phyloP scores from a whole-genome alignment of 768 basidiomycete species.

The Pleurotus tuoliensis region DNA sequence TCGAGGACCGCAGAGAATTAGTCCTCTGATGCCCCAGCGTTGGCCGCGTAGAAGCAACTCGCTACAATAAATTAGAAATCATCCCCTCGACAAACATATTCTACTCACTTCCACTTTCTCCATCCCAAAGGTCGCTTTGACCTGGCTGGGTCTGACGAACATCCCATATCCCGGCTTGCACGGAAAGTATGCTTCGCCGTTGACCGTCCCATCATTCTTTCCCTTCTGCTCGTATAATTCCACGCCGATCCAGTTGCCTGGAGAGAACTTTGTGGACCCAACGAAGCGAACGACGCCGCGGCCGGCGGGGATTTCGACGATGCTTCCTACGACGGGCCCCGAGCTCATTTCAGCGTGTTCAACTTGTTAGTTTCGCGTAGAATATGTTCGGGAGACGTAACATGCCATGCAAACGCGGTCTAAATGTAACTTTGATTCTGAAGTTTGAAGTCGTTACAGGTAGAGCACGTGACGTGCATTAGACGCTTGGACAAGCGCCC shows the following conservation, averaged over 20 bases:
- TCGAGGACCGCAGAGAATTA: conserved; percentile 33
- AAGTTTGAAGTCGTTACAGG: too few relatives aligned
- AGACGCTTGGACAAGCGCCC: too few relatives aligned
- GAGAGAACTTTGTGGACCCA: conserved; percentile 77
- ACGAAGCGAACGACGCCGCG: conserved; percentile 83
- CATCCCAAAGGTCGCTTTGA: conserved; percentile 55
- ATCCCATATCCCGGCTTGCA: conserved; percentile 79
- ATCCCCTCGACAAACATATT: conserved; percentile 7
- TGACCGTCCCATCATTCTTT: conserved; percentile 93
- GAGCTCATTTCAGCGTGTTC: conserved; percentile 1
- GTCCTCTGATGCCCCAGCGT: conserved; percentile 56
- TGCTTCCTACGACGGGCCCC: conserved; percentile 52
- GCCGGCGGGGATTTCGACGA: conserved; percentile 79
- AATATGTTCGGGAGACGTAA: neutral
- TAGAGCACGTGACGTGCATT: too few relatives aligned
- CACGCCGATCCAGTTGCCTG: conserved; percentile 94
- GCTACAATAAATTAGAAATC: conserved; percentile 5
- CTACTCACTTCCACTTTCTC: conserved; percentile 31
- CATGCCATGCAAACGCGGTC: too few relatives aligned
- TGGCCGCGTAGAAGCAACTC: conserved; percentile 26
- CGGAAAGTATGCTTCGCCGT: conserved; percentile 75
- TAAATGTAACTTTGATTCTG: too few relatives aligned
- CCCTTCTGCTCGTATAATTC: conserved; percentile 81
- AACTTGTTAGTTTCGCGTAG: neutral
- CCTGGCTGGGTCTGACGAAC: conserved; percentile 84